Conservation (phyloP, 1,284 basidiomycete genomes). For the Ganoderma lingzhi region DNA sequence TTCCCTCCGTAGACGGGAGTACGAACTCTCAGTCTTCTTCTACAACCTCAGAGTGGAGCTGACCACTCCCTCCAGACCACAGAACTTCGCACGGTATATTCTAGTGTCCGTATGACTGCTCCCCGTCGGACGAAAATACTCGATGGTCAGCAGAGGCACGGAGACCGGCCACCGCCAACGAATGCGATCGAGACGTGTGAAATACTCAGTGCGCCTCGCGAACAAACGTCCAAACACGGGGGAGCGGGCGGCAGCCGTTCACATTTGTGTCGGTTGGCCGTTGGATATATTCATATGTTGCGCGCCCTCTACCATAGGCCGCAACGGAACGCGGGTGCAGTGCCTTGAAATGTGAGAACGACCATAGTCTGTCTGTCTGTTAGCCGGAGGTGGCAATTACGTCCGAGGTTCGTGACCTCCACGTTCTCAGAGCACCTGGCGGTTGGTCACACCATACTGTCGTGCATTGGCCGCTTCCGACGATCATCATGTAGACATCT, state of each 20-base stretch:
- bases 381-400: not conserved
- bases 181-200: not conserved
- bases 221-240: not conserved
- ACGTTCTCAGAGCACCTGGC: constrained; percentile 1
- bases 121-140: not conserved
- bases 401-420: not conserved
- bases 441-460: not conserved
- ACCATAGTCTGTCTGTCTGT: not conserved
- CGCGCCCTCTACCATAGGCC: not conserved
- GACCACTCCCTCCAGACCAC: not conserved
- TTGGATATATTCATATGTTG: not conserved
- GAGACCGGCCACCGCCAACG: not conserved
- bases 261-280: not conserved
- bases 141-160: not conserved
- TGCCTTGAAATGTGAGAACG: not conserved
- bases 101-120: not conserved
- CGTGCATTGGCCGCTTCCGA: not conserved
- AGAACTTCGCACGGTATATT: not conserved
- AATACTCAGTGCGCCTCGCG: not conserved
- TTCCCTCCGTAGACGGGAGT: not conserved
- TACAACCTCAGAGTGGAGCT: not conserved
- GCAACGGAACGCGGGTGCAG: not conserved
- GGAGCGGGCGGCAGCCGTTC: not conserved
- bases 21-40: not conserved
- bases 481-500: not conserved